phyloP scores from a whole-genome alignment of 73 alveolate species.

The Effrenium voratum region DNA sequence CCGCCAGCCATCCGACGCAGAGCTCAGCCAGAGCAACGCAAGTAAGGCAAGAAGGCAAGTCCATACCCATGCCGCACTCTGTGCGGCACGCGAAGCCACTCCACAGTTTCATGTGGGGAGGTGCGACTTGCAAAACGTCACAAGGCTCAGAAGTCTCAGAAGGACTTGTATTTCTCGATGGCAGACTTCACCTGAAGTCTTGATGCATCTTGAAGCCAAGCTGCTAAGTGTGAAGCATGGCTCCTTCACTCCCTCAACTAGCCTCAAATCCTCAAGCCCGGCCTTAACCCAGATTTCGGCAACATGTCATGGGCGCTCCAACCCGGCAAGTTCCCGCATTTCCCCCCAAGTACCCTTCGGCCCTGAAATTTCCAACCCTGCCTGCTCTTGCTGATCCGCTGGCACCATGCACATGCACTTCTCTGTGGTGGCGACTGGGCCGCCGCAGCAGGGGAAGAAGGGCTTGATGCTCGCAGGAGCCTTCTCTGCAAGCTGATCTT shows the following conservation, averaged over 20 bases:
- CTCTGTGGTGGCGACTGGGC: slow-evolving; percentile 84
- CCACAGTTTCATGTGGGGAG: no score
- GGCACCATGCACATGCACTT: slow-evolving; percentile 71
- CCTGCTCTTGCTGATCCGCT: slow-evolving; percentile 61
- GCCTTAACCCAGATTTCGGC: not conserved
- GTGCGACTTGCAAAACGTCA: no score
- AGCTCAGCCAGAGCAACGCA: no score
- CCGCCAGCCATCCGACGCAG: no score
- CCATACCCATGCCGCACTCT: no score
- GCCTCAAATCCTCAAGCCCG: not conserved
- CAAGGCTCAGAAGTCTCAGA: not conserved
- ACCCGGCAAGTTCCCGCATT: not conserved
- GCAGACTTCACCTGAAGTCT: slow-evolving; percentile 70
- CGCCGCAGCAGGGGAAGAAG: slow-evolving; percentile 84
- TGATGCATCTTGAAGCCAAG: no score
- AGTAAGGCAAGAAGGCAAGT: no score
- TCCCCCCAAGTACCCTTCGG: not conserved
- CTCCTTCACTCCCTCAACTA: not conserved
- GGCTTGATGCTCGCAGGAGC: slow-evolving; percentile 56
- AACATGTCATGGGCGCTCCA: not conserved
- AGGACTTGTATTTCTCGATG: slow-evolving; percentile 58
- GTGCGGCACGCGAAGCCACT: no score
- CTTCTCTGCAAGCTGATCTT: slow-evolving; percentile 41
- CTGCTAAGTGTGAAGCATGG: no score
- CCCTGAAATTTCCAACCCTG: no score